Evolutionary conservation across 2,329 filamentous ascomycete species (phyloP).

Genomic region (Aspergillus nomiae): DNA sequence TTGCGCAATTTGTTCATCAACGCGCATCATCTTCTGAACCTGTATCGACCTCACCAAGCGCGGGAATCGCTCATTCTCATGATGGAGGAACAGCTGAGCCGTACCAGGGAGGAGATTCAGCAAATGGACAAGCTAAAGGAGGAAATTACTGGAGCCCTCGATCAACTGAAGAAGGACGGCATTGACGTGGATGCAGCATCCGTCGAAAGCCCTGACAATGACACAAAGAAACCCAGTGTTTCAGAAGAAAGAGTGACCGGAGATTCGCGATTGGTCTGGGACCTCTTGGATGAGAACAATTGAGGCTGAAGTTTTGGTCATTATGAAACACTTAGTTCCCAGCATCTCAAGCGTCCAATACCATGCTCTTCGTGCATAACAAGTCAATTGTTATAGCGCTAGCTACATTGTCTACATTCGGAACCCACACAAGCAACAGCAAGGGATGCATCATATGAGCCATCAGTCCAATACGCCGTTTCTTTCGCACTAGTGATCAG

Average conservation of each 20-base stretch:
- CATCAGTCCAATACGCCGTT: background rate
- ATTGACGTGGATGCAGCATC: slow-evolving; percentile 18
- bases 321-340: background rate
- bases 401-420: background rate
- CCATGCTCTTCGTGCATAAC: background rate
- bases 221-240: slow-evolving; percentile 4
- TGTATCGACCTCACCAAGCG: slow-evolving; percentile 91
- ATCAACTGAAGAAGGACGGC: slow-evolving; percentile 37
- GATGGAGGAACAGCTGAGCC: slow-evolving; percentile 82
- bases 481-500: background rate
- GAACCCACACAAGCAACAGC: background rate
- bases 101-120: slow-evolving; percentile 72
- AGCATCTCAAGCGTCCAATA: background rate
- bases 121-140: slow-evolving; percentile 74
- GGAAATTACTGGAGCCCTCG: slow-evolving; percentile 56
- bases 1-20: slow-evolving; percentile 84
- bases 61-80: slow-evolving; percentile 81
- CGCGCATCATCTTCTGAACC: slow-evolving; percentile 89
- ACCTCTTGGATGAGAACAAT: slow-evolving; percentile 38
- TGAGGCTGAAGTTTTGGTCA: slow-evolving; percentile 12
- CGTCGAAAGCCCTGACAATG: slow-evolving; percentile 7
- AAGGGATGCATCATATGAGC: background rate
- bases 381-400: background rate
- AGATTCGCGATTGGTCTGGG: slow-evolving; percentile 41
- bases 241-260: slow-evolving; percentile 25